Conservation (phyloP, 108 stramenopile species). For the Nitzschia sp. region DNA sequence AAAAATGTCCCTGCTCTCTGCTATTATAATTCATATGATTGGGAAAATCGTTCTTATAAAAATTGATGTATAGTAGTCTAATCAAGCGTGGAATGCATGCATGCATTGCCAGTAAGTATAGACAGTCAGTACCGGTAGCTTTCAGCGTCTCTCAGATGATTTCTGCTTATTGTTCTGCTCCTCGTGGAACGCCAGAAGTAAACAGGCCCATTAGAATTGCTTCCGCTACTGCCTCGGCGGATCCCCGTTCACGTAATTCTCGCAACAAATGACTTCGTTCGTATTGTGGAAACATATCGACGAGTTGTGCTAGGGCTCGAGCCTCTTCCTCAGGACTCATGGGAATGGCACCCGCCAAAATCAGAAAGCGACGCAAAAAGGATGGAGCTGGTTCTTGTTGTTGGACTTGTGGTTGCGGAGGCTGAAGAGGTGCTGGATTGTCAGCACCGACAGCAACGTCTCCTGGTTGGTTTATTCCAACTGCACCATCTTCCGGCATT, state of each 20-base stretch:
- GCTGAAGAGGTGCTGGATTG: background rate
- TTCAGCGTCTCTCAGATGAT: too few species aligned
- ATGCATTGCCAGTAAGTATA: too few species aligned
- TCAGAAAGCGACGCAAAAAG: conserved; percentile 58
- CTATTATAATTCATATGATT: too few species aligned
- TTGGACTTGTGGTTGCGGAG: conserved; percentile 1
- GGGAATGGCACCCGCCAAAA: conserved; percentile 59
- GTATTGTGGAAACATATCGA: conserved; percentile 82
- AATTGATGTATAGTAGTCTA: too few species aligned
- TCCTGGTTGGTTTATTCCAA: background rate
- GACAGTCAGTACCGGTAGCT: too few species aligned
- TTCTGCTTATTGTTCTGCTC: too few species aligned
- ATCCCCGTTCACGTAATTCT: conserved; percentile 65
- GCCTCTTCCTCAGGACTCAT: conserved; percentile 85
- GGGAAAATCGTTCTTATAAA: too few species aligned
- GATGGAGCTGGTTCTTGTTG: conserved; percentile 35
- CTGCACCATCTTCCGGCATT: conserved; percentile 24
- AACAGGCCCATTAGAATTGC: conserved; percentile 61
- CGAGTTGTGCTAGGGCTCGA: conserved; percentile 58
- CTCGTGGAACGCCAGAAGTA: conserved; percentile 38
- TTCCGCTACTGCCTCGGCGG: conserved; percentile 77
- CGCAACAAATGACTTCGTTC: conserved; percentile 68
- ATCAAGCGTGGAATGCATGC: too few species aligned
- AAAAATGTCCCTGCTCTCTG: too few species aligned
- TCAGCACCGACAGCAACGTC: conserved; percentile 4